Conservation (phyloP, 805 yeast species). For the Teunomyces aglyptinius region DNA sequence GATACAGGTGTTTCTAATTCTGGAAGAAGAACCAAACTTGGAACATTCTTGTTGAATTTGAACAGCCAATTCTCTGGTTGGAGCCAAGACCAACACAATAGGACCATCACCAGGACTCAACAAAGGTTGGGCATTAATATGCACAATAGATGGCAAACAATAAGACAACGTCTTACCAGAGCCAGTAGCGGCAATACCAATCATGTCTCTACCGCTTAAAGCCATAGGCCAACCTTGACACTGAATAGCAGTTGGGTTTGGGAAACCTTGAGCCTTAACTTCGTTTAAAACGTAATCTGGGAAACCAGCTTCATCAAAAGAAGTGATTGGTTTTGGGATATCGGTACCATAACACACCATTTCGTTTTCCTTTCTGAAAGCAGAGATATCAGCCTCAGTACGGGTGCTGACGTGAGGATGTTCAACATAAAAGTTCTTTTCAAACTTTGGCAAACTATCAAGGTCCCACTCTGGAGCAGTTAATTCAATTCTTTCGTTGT, state of each 20-base stretch:
- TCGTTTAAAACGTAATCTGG: slow-evolving; percentile 90
- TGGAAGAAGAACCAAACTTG: slow-evolving; percentile 87
- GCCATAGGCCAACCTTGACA: slow-evolving; percentile 99
- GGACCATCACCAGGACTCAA: slow-evolving; percentile 96
- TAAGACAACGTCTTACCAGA: slow-evolving; percentile 98
- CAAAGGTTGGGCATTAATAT: slow-evolving; percentile 96
- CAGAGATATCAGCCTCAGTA: slow-evolving; percentile 65
- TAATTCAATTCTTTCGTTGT: slow-evolving; percentile 48
- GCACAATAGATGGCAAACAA: slow-evolving; percentile 95
- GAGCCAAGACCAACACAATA: slow-evolving; percentile 90
- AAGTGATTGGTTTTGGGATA: slow-evolving; percentile 90
- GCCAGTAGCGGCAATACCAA: slow-evolving; percentile 98
- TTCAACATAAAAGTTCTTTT: slow-evolving; percentile 92
- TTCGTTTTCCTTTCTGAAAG: slow-evolving; percentile 78
- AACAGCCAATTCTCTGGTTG: slow-evolving; percentile 98
- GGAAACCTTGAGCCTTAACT: slow-evolving; percentile 90
- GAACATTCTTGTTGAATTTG: slow-evolving; percentile 96
- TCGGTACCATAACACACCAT: slow-evolving; percentile 83
- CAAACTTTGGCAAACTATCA: slow-evolving; percentile 78
- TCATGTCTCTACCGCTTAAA: slow-evolving; percentile 95
- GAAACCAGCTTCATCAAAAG: slow-evolving; percentile 96
- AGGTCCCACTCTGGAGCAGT: slow-evolving; percentile 79
- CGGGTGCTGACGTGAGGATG: slow-evolving; percentile 75
- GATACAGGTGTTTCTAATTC: slow-evolving; percentile 95
- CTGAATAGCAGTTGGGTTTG: slow-evolving; percentile 92